Evolutionary conservation across 2,329 filamentous ascomycete species (phyloP).

Genomic region (Myotisia sp.): DNA sequence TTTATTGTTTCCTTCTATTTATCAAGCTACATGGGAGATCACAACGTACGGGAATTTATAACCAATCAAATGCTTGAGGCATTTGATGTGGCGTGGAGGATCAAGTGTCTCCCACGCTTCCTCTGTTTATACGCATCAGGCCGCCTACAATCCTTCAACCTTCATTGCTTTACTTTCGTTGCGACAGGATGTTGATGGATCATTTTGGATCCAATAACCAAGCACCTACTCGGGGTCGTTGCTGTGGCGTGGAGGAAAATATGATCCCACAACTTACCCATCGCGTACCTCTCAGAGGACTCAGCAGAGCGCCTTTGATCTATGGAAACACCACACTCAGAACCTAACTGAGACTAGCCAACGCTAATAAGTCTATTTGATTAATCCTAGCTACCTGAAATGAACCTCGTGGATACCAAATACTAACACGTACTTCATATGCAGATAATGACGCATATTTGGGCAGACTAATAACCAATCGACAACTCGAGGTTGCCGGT

Average conservation of each 20-base stretch:
- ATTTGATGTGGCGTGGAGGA: constrained; percentile 6
- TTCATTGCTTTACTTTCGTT: neutral
- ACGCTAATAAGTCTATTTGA: no score
- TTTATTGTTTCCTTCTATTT: neutral
- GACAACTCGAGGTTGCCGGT: constrained; percentile 1
- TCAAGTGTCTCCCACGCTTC: neutral
- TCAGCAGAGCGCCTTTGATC: no score
- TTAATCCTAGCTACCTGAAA: no score
- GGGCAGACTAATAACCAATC: constrained; percentile 7
- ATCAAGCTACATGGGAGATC: neutral
- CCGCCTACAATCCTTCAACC: neutral
- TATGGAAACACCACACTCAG: no score
- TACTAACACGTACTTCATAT: no score
- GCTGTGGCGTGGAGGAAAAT: constrained; percentile 8
- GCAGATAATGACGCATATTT: no score
- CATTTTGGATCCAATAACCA: constrained; percentile 3
- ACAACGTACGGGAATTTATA: constrained; percentile 1
- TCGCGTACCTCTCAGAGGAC: neutral
- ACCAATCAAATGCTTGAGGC: constrained; percentile 5
- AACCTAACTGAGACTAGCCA: no score
- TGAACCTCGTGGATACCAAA: no score
- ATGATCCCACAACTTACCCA: neutral
- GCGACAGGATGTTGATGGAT: neutral
- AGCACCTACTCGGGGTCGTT: constrained; percentile 1
- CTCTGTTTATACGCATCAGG: neutral